Evolutionary conservation across 495 filamentous ascomycete genomes (phyloP).

Genomic region (Podospora didyma): DNA sequence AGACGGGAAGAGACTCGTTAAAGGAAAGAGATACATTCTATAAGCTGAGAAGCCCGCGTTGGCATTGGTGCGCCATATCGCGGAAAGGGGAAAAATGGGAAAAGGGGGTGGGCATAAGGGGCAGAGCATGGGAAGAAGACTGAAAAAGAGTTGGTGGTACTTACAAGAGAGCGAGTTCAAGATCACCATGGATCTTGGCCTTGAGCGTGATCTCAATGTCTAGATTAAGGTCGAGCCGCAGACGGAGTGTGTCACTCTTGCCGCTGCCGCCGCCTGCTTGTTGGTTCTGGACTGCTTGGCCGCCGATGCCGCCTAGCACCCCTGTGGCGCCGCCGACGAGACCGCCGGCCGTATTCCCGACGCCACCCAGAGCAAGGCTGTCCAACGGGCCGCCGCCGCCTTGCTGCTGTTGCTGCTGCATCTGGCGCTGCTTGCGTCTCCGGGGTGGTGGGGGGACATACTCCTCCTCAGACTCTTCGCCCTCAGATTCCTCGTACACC

Average conservation of each 20-base stretch:
- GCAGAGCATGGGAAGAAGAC: slow-evolving; percentile 5
- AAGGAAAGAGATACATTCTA: slow-evolving; percentile 7
- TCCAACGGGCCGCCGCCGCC: slow-evolving; percentile 53
- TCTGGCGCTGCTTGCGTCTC: slow-evolving; percentile 35
- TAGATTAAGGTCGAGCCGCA: slow-evolving; percentile 80
- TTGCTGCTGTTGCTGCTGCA: slow-evolving; percentile 22
- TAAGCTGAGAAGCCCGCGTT: slow-evolving; percentile 13
- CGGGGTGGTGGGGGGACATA: slow-evolving; percentile 25
- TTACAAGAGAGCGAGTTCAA: slow-evolving; percentile 81
- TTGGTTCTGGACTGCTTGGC: slow-evolving; percentile 29
- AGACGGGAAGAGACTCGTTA: slow-evolving; percentile 11
- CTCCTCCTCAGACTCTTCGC: slow-evolving; percentile 35
- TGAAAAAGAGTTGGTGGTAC: slow-evolving; percentile 26
- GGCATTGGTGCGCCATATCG: slow-evolving; percentile 9
- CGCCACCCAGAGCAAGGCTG: slow-evolving; percentile 56
- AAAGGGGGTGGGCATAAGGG: too few species aligned
- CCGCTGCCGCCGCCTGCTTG: slow-evolving; percentile 50
- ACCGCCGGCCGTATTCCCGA: slow-evolving; percentile 62
- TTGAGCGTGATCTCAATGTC: slow-evolving; percentile 89
- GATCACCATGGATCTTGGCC: slow-evolving; percentile 89
- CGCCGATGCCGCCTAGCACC: slow-evolving; percentile 56
- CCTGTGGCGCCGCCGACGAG: slow-evolving; percentile 54
- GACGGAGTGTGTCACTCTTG: slow-evolving; percentile 61
- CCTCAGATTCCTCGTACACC: slow-evolving; percentile 37
- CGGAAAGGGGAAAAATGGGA: slow-evolving; percentile 6